Evolutionary conservation across 2,329 filamentous ascomycete genomes (phyloP).

Genomic region (Ophiostoma quercus): DNA sequence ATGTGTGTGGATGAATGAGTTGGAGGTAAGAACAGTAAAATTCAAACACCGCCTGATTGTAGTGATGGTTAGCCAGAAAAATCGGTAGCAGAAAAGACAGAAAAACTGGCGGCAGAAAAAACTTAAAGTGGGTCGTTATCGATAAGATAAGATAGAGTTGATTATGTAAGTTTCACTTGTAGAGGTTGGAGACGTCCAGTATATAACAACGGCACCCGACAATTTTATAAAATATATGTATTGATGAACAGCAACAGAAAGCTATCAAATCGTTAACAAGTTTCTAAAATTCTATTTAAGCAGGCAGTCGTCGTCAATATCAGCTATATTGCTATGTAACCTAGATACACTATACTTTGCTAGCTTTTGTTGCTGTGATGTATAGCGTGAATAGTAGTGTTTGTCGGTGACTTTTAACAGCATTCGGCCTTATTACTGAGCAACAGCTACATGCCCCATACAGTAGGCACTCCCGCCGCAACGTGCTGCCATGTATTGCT

Average conservation of each 20-base stretch:
- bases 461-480: neutral
- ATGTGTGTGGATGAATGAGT: neutral
- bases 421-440: too few species aligned
- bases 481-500: neutral
- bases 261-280: too few species aligned
- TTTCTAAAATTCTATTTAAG: too few species aligned
- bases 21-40: neutral
- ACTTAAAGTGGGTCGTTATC: constrained; percentile 6
- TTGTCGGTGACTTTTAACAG: too few species aligned
- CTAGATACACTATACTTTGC: too few species aligned
- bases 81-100: constrained; percentile 5
- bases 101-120: constrained; percentile 17
- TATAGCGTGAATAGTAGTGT: too few species aligned
- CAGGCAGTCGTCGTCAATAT: too few species aligned
- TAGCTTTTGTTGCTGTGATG: too few species aligned
- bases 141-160: constrained; percentile 13
- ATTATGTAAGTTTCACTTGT: neutral
- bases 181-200: neutral
- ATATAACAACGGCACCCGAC: too few species aligned
- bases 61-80: constrained; percentile 2
- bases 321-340: too few species aligned
- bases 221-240: too few species aligned
- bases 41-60: constrained; percentile 4
- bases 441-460: neutral
- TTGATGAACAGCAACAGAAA: too few species aligned